Base-by-base conservation (phyloP, 768 basidiomycete genomes). In the Zangia roseola region DNA sequence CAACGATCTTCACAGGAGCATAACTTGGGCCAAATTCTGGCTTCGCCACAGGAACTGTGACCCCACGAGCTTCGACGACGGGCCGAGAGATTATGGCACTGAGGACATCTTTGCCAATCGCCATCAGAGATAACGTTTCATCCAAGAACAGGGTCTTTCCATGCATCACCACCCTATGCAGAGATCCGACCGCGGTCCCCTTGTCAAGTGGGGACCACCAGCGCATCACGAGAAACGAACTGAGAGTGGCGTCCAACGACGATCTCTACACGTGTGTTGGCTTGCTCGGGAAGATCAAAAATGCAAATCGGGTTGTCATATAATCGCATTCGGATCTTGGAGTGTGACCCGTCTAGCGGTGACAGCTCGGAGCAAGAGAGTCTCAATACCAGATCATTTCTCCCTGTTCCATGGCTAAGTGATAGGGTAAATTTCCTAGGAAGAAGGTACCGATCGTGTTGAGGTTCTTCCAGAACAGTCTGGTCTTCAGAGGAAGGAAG, bases 251-350 rank as follows among this genome's bases (percentile, higher is more conserved):
- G 83, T 49, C 91, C 89, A 23, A 97, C 73, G 54, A 94, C 91
- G 38, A 99, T 91, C 64, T 99, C 97, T 31, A 97, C 90, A 54
- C 86, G 87, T 1, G 94, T 93, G 52, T 91, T 80, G 6, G 79
- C 63, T 62, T 92, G 91, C 54, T 97, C 92, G 0, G 91, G 86
- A 12, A 98, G 77, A 28, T 86, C 86, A 64, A 98, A 97, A 63
- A 99, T 97, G 34, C 82, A 78, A 17, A 88, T 80, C 2, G 97
- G 95, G 68, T 97, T 97, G 60, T 97, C 94, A 63, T 93, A 84
- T 16, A 97, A 67, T 40, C 93, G 83, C n/a, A 74, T 63, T 30
- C 82, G 83, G 56, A 99, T 90, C 91, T 34, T 90, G 82, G 46
- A 97, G 74, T 0, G 88, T 88, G 23, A 98, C 75, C 28, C 82